Base-by-base conservation (phyloP, 139 green algal species). In the Prasinococcaceae sp. region DNA sequence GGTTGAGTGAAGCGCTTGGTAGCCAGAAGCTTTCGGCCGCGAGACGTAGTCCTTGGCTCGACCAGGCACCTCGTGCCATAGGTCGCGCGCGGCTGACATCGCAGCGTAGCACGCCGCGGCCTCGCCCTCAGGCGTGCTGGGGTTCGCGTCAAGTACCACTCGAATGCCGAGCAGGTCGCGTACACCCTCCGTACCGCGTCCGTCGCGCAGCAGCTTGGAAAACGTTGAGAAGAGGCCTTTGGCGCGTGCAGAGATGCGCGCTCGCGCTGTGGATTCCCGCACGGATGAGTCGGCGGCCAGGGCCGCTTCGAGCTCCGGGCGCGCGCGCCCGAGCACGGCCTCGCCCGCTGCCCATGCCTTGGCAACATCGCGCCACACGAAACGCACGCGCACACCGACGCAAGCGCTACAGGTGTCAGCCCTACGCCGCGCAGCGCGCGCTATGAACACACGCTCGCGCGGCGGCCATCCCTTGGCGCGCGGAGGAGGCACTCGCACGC, bases 171-270 rank as follows among this genome's bases (percentile, higher is more conserved):
- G 68, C 36, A 94, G 50, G 58, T 97, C 88, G 50, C 81, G 82
- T 48, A 97, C 64, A 56, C 93, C 64, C 3, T 76, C 60, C 1
- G 62, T 48, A 22, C 32, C 27, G 2, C 84, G 64, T 1, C 83
- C 80, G 16, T 85, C 82, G 0, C 61, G 44, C 63, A 97, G 68
- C 50, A 96, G 59, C 75, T 97, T 97, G 60, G 82, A 80, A 77
- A 97, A 92, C 8, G 84, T 83, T 67, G 66, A 84, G 70, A 82
- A 92, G 30, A 90, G 65, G 47, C 65, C 83, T 69, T 97, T 97
- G 26, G 76, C 78, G 43, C 87, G 81, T 1, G 60, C 72, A 2
- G 12, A 84, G 36, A 69, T 78, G 20, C 25, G 28, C 45, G 8
- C 26, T 25, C 28, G n/a, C 20, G 27, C 61, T n/a, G 30, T 50